These are phyloP conservation scores for Globisporangium nagaii DNA, from an alignment of 352 stramenopile genomes.

Conservation along the genomic window DNA sequence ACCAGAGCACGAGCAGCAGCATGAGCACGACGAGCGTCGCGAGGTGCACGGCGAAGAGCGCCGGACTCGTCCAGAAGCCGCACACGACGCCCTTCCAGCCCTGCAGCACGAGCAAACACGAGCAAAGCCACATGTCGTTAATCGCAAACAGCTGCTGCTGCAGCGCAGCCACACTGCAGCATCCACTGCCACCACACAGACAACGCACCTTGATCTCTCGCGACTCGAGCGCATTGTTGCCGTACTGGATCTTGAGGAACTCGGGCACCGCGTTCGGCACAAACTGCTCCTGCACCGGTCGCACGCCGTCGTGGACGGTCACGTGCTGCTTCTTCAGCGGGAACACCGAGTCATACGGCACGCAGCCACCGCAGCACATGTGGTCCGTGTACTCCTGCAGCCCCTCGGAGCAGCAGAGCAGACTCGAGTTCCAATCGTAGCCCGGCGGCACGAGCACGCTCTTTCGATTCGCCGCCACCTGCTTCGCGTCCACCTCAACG, in stretches of 20 bases:
- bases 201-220: slow-evolving; percentile 68
- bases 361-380: slow-evolving; percentile 75
- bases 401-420: slow-evolving; percentile 71
- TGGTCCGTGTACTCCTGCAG: slow-evolving; percentile 53
- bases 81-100: slow-evolving; percentile 78
- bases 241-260: slow-evolving; percentile 72
- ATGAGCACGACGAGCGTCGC: slow-evolving; percentile 30
- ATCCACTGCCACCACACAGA: no score
- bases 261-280: slow-evolving; percentile 49
- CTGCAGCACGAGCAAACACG: slow-evolving; percentile 17
- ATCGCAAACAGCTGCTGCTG: no score
- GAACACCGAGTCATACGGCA: slow-evolving; percentile 54
- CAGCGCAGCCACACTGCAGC: no score
- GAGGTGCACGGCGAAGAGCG: slow-evolving; percentile 57
- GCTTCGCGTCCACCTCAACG: slow-evolving; percentile 40
- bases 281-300: slow-evolving; percentile 42
- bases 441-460: slow-evolving; percentile 47
- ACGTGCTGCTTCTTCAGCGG: slow-evolving; percentile 45
- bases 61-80: slow-evolving; percentile 65
- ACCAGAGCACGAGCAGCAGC: slow-evolving; percentile 30
- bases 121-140: no score
- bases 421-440: slow-evolving; percentile 59
- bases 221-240: slow-evolving; percentile 36
- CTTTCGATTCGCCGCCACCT: slow-evolving; percentile 34
- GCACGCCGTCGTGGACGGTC: slow-evolving; percentile 35